Conservation (phyloP, 2,329 filamentous ascomycete species). For the Talaromyces sp. region DNA sequence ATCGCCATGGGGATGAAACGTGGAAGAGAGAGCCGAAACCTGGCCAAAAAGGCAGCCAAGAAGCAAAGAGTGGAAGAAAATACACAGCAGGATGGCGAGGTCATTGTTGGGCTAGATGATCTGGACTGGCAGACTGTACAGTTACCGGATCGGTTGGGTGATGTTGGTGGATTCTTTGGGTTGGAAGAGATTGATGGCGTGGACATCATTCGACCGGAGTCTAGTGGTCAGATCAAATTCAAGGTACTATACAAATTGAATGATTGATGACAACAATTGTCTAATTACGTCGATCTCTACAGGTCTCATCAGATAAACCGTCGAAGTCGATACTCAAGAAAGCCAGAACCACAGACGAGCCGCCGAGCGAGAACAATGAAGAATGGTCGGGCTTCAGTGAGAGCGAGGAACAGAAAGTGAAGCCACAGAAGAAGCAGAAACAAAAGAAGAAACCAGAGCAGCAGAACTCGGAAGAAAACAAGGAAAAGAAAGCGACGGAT, state of each 20-base stretch:
- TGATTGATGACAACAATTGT: background rate
- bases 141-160: constrained; percentile 72
- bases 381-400: constrained; percentile 67
- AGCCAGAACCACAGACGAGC: constrained; percentile 17
- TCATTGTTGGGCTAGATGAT: constrained; percentile 45
- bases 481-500: constrained; percentile 36
- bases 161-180: constrained; percentile 91
- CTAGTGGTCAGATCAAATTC: constrained; percentile 47
- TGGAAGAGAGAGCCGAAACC: constrained; percentile 31
- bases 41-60: constrained; percentile 33
- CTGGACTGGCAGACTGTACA: constrained; percentile 63
- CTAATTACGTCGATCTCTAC: constrained; percentile 12
- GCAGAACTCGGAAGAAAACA: constrained; percentile 25
- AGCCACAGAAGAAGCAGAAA: constrained; percentile 24
- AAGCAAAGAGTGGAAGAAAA: constrained; percentile 29
- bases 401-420: constrained; percentile 33
- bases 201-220: constrained; percentile 68
- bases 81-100: constrained; percentile 24
- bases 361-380: constrained; percentile 31
- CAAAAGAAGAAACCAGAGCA: constrained; percentile 14
- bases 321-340: constrained; percentile 33
- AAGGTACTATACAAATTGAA: constrained; percentile 29
- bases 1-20: constrained; percentile 38
- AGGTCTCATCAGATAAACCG: constrained; percentile 33
- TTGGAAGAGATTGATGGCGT: constrained; percentile 91